Evolutionary conservation across 148 eudicot species (phyloP).

Genomic region (Rhododendron vialii): DNA sequence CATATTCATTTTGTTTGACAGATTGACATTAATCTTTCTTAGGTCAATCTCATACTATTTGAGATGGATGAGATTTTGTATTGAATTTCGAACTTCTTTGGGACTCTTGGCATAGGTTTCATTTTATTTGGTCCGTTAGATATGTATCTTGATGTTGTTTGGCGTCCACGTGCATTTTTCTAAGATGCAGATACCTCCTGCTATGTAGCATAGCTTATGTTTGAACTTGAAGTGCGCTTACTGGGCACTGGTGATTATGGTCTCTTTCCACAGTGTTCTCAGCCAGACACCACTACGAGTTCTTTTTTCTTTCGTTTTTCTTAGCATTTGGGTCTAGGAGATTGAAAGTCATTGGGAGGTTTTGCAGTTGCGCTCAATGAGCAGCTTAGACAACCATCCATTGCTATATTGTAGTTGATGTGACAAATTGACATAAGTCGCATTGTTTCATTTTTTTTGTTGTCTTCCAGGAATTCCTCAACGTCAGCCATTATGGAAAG

Average conservation of each 20-base stretch:
- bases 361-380: background rate
- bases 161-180: too few relatives aligned
- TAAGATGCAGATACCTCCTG: background rate
- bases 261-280: background rate
- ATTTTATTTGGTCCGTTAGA: too few relatives aligned
- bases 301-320: background rate
- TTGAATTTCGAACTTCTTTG: background rate
- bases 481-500: slow-evolving; percentile 88
- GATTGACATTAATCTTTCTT: background rate
- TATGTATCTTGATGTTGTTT: too few relatives aligned
- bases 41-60: background rate
- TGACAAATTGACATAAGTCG: background rate
- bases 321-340: background rate
- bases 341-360: background rate
- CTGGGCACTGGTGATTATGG: background rate
- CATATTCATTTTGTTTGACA: background rate
- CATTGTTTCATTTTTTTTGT: background rate
- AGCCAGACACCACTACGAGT: background rate
- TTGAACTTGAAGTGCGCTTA: background rate
- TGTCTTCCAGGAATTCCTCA: slow-evolving; percentile 34
- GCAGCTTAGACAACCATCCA: background rate
- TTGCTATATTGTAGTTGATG: background rate
- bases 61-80: background rate
- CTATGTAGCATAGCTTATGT: background rate
- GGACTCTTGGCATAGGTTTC: background rate